Evolutionary conservation across 768 basidiomycete genomes (phyloP).

Genomic region (Mycena pura): DNA sequence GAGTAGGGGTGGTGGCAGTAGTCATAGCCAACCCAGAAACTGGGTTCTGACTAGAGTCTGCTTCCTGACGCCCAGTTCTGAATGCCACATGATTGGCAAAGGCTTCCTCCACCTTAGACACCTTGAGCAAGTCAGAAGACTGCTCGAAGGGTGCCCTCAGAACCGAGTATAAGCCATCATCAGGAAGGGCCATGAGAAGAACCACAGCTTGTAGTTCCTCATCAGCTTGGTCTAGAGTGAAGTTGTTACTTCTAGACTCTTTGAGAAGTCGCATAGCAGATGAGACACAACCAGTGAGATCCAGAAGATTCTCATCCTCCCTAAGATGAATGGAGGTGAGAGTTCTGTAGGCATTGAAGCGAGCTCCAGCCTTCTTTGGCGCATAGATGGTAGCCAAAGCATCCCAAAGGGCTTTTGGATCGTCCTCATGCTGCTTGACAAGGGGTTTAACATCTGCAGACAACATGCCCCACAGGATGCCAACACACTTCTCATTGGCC

Average conservation of each 20-base stretch:
- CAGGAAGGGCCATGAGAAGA: slow-evolving; percentile 17
- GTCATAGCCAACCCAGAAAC: too few relatives aligned
- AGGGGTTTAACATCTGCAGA: too few relatives aligned
- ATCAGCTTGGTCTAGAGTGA: slow-evolving; percentile 4
- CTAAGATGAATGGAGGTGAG: slow-evolving; percentile 3
- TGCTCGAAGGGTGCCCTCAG: slow-evolving; percentile 16
- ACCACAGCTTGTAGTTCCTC: slow-evolving; percentile 2
- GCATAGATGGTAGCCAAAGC: too few relatives aligned
- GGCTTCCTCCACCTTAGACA: not conserved
- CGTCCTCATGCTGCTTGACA: too few relatives aligned
- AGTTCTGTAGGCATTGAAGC: too few relatives aligned
- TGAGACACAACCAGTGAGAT: not conserved
- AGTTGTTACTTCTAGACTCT: not conserved
- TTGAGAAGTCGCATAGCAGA: slow-evolving; percentile 1
- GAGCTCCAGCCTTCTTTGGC: too few relatives aligned
- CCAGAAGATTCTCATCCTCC: slow-evolving; percentile 9
- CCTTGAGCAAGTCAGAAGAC: not conserved
- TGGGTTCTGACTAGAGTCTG: too few relatives aligned
- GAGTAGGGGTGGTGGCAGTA: too few relatives aligned
- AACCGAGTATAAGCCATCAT: not conserved
- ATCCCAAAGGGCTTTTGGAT: too few relatives aligned
- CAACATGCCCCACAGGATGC: too few relatives aligned
- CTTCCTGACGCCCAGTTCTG: slow-evolving; percentile 20
- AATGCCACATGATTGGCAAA: slow-evolving; percentile 18
- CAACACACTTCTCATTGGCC: too few relatives aligned